phyloP scores from a whole-genome alignment of 495 filamentous ascomycete genomes.

The Xylaria nigripes region DNA sequence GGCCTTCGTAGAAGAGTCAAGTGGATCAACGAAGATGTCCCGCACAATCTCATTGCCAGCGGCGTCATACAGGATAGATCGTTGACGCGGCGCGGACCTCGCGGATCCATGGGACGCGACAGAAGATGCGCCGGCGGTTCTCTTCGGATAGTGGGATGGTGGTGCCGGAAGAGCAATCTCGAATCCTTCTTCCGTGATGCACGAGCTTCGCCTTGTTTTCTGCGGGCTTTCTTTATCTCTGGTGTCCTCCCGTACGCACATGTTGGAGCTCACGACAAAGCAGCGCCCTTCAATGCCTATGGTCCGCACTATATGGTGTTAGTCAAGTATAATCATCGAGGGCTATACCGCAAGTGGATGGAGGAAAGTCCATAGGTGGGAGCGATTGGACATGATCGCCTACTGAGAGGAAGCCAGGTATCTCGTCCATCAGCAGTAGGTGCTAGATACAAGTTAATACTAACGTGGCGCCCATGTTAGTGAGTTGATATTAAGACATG shows the following conservation, averaged over 20 bases:
- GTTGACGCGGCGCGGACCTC: conserved; percentile 1
- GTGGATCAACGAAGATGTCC: not conserved
- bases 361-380: not conserved
- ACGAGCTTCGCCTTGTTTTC: conserved; percentile 20
- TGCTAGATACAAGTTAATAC: conserved; percentile 81
- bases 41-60: conserved; percentile 42
- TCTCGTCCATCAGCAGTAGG: conserved; percentile 84
- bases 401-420: conserved; percentile 63
- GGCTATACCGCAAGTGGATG: not conserved
- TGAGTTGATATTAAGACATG: not conserved
- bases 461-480: not conserved
- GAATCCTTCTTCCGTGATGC: conserved; percentile 30
- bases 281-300: conserved; percentile 72
- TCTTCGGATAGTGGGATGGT: not conserved
- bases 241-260: conserved; percentile 49
- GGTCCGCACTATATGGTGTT: conserved; percentile 49
- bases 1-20: not conserved
- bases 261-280: conserved; percentile 82
- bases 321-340: conserved; percentile 15
- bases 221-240: not conserved
- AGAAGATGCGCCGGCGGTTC: not conserved
- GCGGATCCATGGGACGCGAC: not conserved
- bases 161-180: conserved; percentile 31
- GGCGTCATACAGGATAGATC: conserved; percentile 37
- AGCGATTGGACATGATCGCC: not conserved